These are phyloP conservation scores for Melaleuca quinquenervia DNA, from an alignment of 345 rosid species.

Conservation along the genomic window DNA sequence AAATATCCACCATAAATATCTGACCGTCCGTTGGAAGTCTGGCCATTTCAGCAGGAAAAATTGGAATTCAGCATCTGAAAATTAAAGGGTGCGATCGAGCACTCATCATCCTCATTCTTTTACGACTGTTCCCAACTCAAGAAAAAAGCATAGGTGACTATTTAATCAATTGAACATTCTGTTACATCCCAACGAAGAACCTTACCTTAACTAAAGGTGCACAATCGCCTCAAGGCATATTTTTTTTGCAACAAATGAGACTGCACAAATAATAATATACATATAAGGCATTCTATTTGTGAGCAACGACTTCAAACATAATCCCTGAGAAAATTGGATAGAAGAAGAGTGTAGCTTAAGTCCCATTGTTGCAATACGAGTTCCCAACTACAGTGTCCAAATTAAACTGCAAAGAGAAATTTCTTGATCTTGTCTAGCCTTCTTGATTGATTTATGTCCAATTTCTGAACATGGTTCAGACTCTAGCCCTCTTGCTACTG, in stretches of 20 bases:
- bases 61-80: not conserved
- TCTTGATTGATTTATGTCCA: conserved; percentile 7
- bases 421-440: conserved; percentile 22
- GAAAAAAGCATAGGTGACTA: not conserved
- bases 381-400: conserved; percentile 9
- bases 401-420: conserved; percentile 18
- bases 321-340: not conserved
- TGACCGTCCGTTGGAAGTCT: not conserved
- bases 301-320: not conserved
- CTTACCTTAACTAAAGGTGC: not conserved
- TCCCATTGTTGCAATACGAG: not conserved
- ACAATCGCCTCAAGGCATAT: not conserved
- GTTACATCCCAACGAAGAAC: not conserved
- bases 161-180: not conserved
- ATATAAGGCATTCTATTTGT: not conserved
- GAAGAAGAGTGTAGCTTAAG: not conserved
- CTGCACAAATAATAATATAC: not conserved
- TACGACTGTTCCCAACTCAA: not conserved
- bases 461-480: conserved; percentile 26
- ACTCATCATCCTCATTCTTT: not conserved
- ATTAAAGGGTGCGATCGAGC: not conserved
- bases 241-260: not conserved
- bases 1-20: not conserved
- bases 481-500: conserved; percentile 79
- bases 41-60: not conserved